Percentiles rank a stretch among this genome's conserved stretches.
These are phyloP conservation scores for Aquilaria yunnanensis DNA, from an alignment of 345 rosid genomes.

Conservation along the genomic window DNA sequence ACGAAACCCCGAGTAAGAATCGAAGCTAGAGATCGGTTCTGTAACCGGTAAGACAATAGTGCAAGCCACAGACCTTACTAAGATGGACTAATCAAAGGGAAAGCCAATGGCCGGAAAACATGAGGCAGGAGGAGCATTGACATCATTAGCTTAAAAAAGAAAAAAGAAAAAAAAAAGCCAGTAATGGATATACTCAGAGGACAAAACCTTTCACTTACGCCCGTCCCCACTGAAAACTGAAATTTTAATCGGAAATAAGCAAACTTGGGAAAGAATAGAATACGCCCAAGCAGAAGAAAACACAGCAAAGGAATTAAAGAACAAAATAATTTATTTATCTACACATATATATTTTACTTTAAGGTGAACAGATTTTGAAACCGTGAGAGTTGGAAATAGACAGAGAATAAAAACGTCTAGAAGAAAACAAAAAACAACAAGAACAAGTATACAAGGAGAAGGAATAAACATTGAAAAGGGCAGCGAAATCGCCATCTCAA, in stretches of 20 bases:
- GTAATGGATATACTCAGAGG: slow-evolving; percentile 43
- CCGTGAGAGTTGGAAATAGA: slow-evolving; percentile 17
- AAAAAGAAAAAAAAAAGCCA: slow-evolving; percentile 4
- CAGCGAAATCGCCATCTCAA: slow-evolving; percentile 75
- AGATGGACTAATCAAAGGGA: slow-evolving; percentile 23
- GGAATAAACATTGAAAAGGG: slow-evolving; percentile 93
- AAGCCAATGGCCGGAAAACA: slow-evolving; percentile 23
- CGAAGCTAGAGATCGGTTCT: slow-evolving; percentile 12
- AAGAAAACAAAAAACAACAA: slow-evolving; percentile 31
- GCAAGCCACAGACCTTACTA: slow-evolving; percentile 23
- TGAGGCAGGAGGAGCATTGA: slow-evolving; percentile 8
- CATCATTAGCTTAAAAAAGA: slow-evolving; percentile 6
- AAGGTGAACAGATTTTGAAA: slow-evolving; percentile 17
- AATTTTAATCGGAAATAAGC: slow-evolving; percentile 21
- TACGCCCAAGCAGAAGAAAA: slow-evolving; percentile 52
- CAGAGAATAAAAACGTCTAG: slow-evolving; percentile 31
- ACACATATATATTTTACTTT: not conserved
- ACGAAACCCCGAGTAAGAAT: slow-evolving; percentile 18
- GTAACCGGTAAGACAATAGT: slow-evolving; percentile 16
- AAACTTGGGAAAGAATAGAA: slow-evolving; percentile 12
- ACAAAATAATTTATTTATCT: slow-evolving; percentile 8
- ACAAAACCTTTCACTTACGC: slow-evolving; percentile 43
- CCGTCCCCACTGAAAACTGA: slow-evolving; percentile 41
- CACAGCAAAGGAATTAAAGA: slow-evolving; percentile 22
- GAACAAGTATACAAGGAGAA: slow-evolving; percentile 53